A percentile compares a stretch with the other conserved stretches of the same genome.
phyloP scores from a whole-genome alignment of 805 yeast species.

The Kodamaea fukazawae region DNA sequence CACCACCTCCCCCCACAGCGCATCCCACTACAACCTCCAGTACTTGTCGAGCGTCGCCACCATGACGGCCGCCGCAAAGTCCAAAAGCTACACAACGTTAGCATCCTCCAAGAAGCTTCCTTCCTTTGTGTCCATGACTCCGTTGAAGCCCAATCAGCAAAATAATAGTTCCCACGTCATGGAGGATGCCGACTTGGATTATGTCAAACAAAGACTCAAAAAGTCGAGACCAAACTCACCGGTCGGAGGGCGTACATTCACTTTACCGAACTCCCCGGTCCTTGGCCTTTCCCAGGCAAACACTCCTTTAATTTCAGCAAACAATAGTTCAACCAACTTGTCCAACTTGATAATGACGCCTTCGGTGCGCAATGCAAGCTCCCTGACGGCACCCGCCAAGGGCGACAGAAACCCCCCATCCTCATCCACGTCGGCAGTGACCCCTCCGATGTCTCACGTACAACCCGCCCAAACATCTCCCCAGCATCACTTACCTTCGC shows the following conservation, averaged over 20 bases:
- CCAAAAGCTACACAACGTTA: constrained; percentile 15
- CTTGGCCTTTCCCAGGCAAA: constrained; percentile 37
- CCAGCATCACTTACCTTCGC: constrained; percentile 41
- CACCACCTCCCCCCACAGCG: constrained; percentile 4
- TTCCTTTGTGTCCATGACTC: constrained; percentile 19
- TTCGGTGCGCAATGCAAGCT: constrained; percentile 8
- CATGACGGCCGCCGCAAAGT: constrained; percentile 22
- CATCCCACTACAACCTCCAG: constrained; percentile 24
- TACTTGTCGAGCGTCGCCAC: constrained; percentile 42
- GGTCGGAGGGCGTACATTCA: constrained; percentile 24
- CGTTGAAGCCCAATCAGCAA: constrained; percentile 11
- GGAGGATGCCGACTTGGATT: constrained; percentile 48
- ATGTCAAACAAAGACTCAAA: constrained; percentile 43
- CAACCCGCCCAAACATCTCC: constrained; percentile 12
- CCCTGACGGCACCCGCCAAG: constrained; percentile 3
- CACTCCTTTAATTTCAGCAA: constrained; percentile 44
- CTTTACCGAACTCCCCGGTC: constrained; percentile 45
- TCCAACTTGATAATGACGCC: constrained; percentile 36
- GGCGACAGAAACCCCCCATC: background rate
- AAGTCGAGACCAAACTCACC: constrained; percentile 54
- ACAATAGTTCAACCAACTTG: constrained; percentile 38
- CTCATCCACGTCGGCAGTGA: constrained; percentile 3
- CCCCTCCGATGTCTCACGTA: constrained; percentile 25
- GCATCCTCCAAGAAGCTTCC: constrained; percentile 49
- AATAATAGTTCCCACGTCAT: constrained; percentile 14